phyloP scores from a whole-genome alignment of 768 basidiomycete genomes.

The Hericium erinaceus region DNA sequence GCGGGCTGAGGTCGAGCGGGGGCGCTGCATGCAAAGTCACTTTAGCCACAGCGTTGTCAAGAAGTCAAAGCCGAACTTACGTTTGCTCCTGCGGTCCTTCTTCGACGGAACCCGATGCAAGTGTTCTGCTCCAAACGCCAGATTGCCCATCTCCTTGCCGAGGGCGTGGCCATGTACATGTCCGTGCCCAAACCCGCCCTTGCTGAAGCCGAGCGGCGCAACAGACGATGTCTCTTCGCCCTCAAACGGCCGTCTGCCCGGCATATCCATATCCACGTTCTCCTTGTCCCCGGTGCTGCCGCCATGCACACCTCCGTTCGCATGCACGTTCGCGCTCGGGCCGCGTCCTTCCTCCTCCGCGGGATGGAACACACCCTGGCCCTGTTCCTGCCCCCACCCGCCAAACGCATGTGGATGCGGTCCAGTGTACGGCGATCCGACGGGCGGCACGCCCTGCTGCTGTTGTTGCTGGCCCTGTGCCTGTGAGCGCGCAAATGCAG shows the following conservation, averaged over 20 bases:
- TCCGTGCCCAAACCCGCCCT: constrained; percentile 26
- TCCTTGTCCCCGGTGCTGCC: constrained; percentile 25
- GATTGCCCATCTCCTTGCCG: constrained; percentile 46
- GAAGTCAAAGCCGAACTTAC: constrained; percentile 30
- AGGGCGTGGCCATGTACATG: constrained; percentile 17
- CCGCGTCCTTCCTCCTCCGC: constrained; percentile 5
- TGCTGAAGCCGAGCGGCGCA: constrained; percentile 14
- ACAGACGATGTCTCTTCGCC: constrained; percentile 19
- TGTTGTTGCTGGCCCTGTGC: constrained; percentile 7
- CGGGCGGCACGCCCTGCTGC: background rate
- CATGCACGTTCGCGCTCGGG: background rate
- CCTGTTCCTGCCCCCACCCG: background rate
- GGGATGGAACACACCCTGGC: background rate
- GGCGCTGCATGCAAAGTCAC: constrained; percentile 32
- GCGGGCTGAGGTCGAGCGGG: constrained; percentile 44
- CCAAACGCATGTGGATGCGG: background rate
- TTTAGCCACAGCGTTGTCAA: background rate
- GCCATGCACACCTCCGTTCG: background rate
- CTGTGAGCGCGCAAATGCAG: constrained; percentile 13
- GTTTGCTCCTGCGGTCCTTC: constrained; percentile 45
- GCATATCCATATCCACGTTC: constrained; percentile 19
- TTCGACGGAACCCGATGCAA: constrained; percentile 26
- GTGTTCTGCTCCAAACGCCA: constrained; percentile 26
- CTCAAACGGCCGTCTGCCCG: background rate
- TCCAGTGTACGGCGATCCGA: constrained; percentile 3